These are phyloP conservation scores for Penicillium coffeae DNA, from an alignment of 495 filamentous ascomycete genomes.

Conservation along the genomic window DNA sequence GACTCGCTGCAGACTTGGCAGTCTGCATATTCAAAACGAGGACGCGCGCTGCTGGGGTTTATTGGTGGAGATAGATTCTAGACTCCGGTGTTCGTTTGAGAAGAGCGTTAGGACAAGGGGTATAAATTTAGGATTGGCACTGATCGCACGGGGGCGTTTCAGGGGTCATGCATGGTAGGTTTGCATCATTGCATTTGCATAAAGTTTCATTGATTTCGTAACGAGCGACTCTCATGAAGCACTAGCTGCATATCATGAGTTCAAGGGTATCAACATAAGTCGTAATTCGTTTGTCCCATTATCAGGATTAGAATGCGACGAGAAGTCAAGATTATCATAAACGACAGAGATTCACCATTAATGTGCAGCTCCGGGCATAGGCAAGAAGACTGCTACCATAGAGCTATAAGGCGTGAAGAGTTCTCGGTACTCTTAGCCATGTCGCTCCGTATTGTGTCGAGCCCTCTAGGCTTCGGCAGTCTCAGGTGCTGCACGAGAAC, in stretches of 20 bases:
- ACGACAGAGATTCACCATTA: slow-evolving; percentile 1
- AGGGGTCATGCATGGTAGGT: too few species aligned
- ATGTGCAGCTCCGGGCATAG: too few species aligned
- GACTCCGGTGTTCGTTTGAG: too few species aligned
- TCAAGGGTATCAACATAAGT: slow-evolving; percentile 30
- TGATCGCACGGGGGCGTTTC: too few species aligned
- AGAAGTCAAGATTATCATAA: slow-evolving; percentile 10
- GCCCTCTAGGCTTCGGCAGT: not conserved
- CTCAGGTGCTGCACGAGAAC: slow-evolving; percentile 3
- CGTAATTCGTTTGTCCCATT: slow-evolving; percentile 20
- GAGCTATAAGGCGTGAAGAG: not conserved
- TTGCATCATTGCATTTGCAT: not conserved
- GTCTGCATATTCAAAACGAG: too few species aligned
- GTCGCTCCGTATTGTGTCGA: not conserved
- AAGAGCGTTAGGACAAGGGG: too few species aligned
- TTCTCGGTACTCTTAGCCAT: not conserved
- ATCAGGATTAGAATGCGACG: slow-evolving; percentile 18
- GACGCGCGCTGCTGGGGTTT: too few species aligned
- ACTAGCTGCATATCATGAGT: slow-evolving; percentile 13
- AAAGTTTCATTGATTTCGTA: not conserved
- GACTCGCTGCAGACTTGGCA: too few species aligned
- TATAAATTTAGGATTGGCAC: too few species aligned
- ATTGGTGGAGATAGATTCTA: too few species aligned
- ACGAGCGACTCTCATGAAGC: slow-evolving; percentile 13
- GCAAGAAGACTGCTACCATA: not conserved